Evolutionary conservation across 179 eudicot genomes (phyloP).

Genomic region (Heliamphora pulchella): DNA sequence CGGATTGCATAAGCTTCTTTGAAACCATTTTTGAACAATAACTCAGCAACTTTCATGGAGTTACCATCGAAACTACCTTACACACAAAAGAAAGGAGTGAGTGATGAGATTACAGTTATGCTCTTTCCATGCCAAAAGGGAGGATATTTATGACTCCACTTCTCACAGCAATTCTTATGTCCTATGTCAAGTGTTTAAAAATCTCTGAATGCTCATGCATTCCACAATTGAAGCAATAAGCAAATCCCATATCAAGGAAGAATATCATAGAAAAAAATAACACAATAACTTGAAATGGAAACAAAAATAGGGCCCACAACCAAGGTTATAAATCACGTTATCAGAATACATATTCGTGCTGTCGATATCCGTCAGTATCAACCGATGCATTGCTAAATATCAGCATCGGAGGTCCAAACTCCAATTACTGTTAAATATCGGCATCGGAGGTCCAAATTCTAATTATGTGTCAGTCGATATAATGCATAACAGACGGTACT

Average conservation of each 20-base stretch:
- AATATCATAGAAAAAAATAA: neutral
- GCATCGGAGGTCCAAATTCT: no score
- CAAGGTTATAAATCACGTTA: no score
- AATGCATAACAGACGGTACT: no score
- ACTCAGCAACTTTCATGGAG: slow-evolving; percentile 80
- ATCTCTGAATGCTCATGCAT: neutral
- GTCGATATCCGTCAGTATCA: no score
- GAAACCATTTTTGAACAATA: slow-evolving; percentile 75
- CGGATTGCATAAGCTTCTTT: slow-evolving; percentile 85
- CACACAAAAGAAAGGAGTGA: slow-evolving; percentile 40
- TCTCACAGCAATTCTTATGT: neutral
- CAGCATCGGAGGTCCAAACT: no score
- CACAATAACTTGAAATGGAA: neutral
- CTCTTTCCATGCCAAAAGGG: neutral
- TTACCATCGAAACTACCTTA: slow-evolving; percentile 98
- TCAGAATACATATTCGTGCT: no score
- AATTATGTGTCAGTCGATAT: no score
- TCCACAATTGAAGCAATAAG: neutral
- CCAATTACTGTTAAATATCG: no score
- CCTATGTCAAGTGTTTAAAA: neutral
- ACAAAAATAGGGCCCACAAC: neutral
- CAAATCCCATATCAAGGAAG: neutral
- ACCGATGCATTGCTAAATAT: no score
- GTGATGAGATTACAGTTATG: slow-evolving; percentile 5
- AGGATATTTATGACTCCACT: neutral